Base-by-base conservation (phyloP, 2,329 filamentous ascomycete genomes). In the Alternaria panax region DNA sequence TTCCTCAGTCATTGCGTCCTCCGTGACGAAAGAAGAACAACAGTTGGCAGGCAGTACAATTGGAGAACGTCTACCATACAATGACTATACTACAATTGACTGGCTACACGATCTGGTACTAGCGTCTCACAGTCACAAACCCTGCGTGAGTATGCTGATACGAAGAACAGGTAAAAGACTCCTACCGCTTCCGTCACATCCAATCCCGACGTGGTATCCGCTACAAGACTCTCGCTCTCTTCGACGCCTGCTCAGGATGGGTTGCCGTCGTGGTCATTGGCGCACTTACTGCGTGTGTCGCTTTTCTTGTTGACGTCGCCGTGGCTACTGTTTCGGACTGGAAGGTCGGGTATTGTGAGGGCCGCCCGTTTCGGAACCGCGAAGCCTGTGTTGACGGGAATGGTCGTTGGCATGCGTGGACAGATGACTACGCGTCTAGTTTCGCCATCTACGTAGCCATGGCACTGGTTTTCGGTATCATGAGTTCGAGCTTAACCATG, bases 51-150 rank as follows among this genome's bases (percentile, higher is more conserved):
- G 75, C 4, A 82, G 80, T 24, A 76, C 82, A 1, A 77, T 85
- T 11, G 85, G 85, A 41, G 86, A 88, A 68, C 76, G 85, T 51
- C 71, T 87, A 20, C 83, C 85, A 0, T 88, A 88, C 68, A 87
- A 86, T 67, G 83, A 87, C 63, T 88, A 88, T 64, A 85, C 83
- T 7, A 87, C 85, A 1, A 87, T 88, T 57, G 86, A 88, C 72
- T 88, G 85, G 85, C 78, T 88, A 9, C 86, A 87, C 70, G 85
- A 87, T 65, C 72, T 88, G 56, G 83, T 85, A 69, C 12, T 22
- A 34, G 6, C 5, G 16, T 9, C 3, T 24, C 28, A 30, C 9
- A 7, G 22, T 5, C n/a, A 42, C 32, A 8, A 34, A 32, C 14
- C 7, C 20, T 5, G 5, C 14, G 30, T n/a, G 14, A 12, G 30